Percentiles rank a stretch among this genome's conserved stretches.
These are phyloP conservation scores for Neltuma alba DNA, from an alignment of 306 rosid genomes.

Conservation along the genomic window DNA sequence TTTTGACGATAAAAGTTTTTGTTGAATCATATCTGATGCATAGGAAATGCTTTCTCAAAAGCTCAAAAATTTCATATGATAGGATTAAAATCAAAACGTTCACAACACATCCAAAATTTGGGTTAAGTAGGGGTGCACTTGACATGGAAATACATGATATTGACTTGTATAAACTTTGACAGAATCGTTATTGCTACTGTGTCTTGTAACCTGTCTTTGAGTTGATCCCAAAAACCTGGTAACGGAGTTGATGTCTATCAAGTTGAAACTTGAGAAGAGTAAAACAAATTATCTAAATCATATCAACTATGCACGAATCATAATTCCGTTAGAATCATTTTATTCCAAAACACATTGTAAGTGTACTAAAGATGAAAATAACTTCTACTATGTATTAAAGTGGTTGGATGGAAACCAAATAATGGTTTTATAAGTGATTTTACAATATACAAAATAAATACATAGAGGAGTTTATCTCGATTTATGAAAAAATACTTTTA, in stretches of 20 bases:
- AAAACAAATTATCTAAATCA: neutral
- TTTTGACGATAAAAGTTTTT: neutral
- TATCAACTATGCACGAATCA: slow-evolving; percentile 1
- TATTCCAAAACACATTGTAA: neutral
- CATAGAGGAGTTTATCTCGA: no score
- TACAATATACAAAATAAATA: no score
- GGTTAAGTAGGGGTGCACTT: neutral
- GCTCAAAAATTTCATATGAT: neutral
- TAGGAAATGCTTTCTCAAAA: neutral
- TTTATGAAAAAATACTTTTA: no score
- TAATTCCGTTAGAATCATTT: neutral
- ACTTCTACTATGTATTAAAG: no score
- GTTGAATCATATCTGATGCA: neutral
- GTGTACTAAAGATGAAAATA: neutral
- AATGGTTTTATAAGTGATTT: no score
- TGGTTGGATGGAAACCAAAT: no score
- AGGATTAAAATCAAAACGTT: neutral
- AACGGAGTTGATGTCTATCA: neutral
- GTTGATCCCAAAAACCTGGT: no score
- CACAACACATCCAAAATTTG: neutral
- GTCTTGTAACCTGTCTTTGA: neutral
- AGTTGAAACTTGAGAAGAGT: neutral
- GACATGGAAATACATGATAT: neutral
- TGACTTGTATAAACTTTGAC: neutral
- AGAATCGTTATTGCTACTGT: neutral